Evolutionary conservation across 2,329 filamentous ascomycete genomes (phyloP).

Genomic region (Biscogniauxia mediterranea): DNA sequence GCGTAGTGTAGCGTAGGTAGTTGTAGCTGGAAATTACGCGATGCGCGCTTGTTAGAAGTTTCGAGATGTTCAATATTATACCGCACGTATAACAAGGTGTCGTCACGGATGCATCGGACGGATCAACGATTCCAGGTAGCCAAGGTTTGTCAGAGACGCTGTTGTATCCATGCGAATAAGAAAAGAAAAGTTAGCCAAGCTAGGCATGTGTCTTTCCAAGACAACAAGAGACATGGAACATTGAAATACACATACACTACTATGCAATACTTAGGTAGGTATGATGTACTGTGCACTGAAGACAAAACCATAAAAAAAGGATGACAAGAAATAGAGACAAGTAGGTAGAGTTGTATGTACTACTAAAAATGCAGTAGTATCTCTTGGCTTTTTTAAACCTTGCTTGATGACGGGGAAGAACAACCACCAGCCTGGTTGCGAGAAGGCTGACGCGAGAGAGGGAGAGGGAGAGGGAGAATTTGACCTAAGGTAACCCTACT

Average conservation of each 20-base stretch:
- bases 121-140: constrained; percentile 6
- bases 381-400: not conserved
- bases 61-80: constrained; percentile 3
- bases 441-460: constrained; percentile 8
- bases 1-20: not conserved
- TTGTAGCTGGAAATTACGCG: constrained; percentile 5
- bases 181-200: not conserved
- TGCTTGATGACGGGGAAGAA: not conserved
- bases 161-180: not conserved
- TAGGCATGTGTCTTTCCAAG: not conserved
- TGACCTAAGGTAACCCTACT: too few relatives aligned
- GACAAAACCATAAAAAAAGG: too few relatives aligned
- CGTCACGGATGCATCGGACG: constrained; percentile 19
- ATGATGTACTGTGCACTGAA: too few relatives aligned
- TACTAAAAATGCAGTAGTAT: not conserved
- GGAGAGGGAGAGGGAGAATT: constrained; percentile 3
- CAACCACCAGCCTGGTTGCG: not conserved
- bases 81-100: constrained; percentile 1
- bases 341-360: not conserved
- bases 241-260: not conserved
- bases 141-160: not conserved
- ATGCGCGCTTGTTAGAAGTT: not conserved
- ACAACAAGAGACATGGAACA: not conserved
- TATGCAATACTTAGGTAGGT: too few relatives aligned
- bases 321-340: too few relatives aligned